Conservation (phyloP, 148 eudicot species). For the Rhododendron mucronatum region DNA sequence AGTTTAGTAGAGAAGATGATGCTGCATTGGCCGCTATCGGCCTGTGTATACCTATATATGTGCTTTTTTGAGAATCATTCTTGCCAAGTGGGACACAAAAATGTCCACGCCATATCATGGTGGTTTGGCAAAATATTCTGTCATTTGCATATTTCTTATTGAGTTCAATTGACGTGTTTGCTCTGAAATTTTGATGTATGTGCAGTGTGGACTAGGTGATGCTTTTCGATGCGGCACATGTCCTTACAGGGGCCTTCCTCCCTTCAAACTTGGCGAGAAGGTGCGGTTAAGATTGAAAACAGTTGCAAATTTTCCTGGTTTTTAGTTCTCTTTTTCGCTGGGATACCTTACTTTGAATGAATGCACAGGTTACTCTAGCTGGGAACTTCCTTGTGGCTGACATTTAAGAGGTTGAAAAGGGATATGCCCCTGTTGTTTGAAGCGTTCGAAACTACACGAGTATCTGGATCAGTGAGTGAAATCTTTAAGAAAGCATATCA, state of each 20-base stretch:
- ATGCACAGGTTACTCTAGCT: slow-evolving; percentile 52
- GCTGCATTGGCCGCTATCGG: background rate
- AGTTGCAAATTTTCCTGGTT: background rate
- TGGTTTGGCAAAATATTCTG: background rate
- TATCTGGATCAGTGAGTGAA: background rate
- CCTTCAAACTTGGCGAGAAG: slow-evolving; percentile 92
- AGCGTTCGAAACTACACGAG: background rate
- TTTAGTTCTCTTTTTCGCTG: background rate
- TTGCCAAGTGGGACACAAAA: background rate
- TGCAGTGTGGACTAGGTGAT: slow-evolving; percentile 94
- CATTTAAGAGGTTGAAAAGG: slow-evolving; percentile 15
- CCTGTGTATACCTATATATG: background rate
- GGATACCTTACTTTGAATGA: background rate
- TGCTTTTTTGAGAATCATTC: background rate
- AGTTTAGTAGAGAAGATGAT: background rate
- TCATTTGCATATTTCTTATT: background rate
- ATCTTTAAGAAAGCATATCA: background rate
- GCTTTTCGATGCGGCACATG: slow-evolving; percentile 90
- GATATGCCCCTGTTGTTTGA: background rate
- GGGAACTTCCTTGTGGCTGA: slow-evolving; percentile 58
- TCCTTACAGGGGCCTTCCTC: slow-evolving; percentile 91
- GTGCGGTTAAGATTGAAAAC: slow-evolving; percentile 20
- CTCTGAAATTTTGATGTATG: background rate
- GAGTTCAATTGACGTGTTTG: background rate
- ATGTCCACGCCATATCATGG: background rate